phyloP scores from a whole-genome alignment of 2,329 filamentous ascomycete species.

The Magnaporthales sp. region DNA sequence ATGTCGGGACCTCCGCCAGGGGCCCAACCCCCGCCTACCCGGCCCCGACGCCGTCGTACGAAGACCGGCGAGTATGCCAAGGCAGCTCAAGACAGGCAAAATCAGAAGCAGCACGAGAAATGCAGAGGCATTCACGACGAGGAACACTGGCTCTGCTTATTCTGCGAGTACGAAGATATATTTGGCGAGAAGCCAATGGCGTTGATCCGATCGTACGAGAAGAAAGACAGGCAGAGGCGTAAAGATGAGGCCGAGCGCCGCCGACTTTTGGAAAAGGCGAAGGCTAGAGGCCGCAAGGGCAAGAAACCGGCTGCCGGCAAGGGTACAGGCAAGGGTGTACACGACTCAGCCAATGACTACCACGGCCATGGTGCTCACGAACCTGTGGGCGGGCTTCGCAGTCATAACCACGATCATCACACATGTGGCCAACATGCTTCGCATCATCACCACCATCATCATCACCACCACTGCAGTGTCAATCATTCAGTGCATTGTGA shows the following conservation, averaged over 20 bases:
- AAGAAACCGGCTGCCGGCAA: conserved; percentile 63
- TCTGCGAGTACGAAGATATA: conserved; percentile 95
- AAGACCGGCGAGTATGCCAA: conserved; percentile 63
- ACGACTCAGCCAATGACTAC: conserved; percentile 11
- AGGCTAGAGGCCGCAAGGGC: conserved; percentile 83
- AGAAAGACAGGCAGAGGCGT: conserved; percentile 80
- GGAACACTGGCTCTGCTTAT: conserved; percentile 93
- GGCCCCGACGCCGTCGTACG: conserved; percentile 22
- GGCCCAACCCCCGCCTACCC: background rate
- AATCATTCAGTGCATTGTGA: background rate
- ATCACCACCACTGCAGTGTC: background rate
- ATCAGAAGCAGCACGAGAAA: conserved; percentile 67
- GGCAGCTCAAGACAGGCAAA: conserved; percentile 64
- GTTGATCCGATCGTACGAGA: conserved; percentile 85
- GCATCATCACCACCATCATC: background rate
- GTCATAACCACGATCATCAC: conserved; percentile 12
- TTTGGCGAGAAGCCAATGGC: conserved; percentile 82
- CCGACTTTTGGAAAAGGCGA: conserved; percentile 80
- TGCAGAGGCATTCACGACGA: conserved; percentile 40
- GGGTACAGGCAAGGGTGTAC: conserved; percentile 29
- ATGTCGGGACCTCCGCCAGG: background rate
- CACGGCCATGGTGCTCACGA: background rate
- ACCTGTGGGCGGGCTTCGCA: background rate
- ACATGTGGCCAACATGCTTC: conserved; percentile 9
- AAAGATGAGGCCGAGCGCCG: conserved; percentile 81